Evolutionary conservation across 176 grass and related monocot genomes (phyloP).

Genomic region (Oryza meridionalis): DNA sequence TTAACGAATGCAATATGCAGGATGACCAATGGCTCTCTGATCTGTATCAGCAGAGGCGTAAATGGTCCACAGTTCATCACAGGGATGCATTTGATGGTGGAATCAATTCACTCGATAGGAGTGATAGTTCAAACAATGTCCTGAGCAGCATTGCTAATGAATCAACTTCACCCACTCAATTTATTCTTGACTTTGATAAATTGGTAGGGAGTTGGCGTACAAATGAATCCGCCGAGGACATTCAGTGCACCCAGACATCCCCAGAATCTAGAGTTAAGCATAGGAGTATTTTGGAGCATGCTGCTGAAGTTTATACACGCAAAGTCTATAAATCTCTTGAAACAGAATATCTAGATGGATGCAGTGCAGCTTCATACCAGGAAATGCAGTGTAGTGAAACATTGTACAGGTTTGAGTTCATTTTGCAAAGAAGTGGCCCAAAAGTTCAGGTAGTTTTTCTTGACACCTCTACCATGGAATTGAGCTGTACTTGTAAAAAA

Average conservation of each 20-base stretch:
- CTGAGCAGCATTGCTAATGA: constrained; percentile 57
- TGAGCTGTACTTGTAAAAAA: constrained; percentile 82
- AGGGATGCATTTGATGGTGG: constrained; percentile 77
- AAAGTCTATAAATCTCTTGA: constrained; percentile 66
- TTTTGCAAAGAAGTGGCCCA: constrained; percentile 54
- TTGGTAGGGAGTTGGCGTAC: constrained; percentile 57
- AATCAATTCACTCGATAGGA: constrained; percentile 53
- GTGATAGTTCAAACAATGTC: constrained; percentile 50
- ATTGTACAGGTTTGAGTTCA: constrained; percentile 75
- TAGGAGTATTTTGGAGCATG: constrained; percentile 62
- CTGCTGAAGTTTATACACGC: constrained; percentile 67
- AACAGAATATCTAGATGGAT: constrained; percentile 73
- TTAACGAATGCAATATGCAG: constrained; percentile 58
- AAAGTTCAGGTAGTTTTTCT: constrained; percentile 73
- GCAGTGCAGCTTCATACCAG: constrained; percentile 58
- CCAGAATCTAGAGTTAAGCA: constrained; percentile 51
- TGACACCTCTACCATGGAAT: constrained; percentile 59
- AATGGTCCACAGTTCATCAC: constrained; percentile 72
- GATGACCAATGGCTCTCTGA: constrained; percentile 66
- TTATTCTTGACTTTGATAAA: constrained; percentile 64
- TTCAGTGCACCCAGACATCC: constrained; percentile 54
- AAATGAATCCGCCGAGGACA: constrained; percentile 65
- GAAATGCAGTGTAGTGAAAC: constrained; percentile 60
- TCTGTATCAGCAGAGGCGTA: constrained; percentile 70
- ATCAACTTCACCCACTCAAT: constrained; percentile 53